Evolutionary conservation across 306 rosid genomes (phyloP).

Genomic region (Lathyrus tuberosus): DNA sequence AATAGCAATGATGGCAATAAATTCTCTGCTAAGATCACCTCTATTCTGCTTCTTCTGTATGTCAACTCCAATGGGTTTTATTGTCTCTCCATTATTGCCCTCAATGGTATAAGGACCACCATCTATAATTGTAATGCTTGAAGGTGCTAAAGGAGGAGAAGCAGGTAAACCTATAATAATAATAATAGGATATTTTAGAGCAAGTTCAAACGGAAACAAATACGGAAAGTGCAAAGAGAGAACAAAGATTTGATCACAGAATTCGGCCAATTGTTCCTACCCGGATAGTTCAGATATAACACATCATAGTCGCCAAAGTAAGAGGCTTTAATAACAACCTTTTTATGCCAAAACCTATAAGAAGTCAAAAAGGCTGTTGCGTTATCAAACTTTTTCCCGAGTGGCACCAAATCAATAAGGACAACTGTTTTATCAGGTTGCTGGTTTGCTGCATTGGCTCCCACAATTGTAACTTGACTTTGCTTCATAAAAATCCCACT

Average conservation of each 20-base stretch:
- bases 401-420: constrained; percentile 78
- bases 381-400: constrained; percentile 68
- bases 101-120: constrained; percentile 59
- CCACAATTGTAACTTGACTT: constrained; percentile 85
- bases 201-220: no score
- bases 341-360: constrained; percentile 76
- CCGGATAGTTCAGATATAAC: constrained; percentile 82
- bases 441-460: constrained; percentile 81
- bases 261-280: constrained; percentile 34
- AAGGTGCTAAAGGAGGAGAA: constrained; percentile 73
- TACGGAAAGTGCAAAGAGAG: no score
- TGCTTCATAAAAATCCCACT: constrained; percentile 67
- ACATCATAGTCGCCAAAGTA: constrained; percentile 84
- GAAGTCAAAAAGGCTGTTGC: constrained; percentile 70
- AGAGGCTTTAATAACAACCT: constrained; percentile 59
- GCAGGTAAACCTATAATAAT: constrained; percentile 67
- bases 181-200: not conserved
- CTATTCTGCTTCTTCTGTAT: constrained; percentile 55
- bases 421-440: constrained; percentile 75
- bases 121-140: constrained; percentile 49
- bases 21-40: constrained; percentile 55
- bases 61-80: constrained; percentile 80
- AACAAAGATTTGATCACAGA: no score
- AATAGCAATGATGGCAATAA: constrained; percentile 60
- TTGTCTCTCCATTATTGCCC: constrained; percentile 51